These are phyloP conservation scores for Boeremia lycopersici DNA, from an alignment of 2,329 filamentous ascomycete species.

Conservation along the genomic window DNA sequence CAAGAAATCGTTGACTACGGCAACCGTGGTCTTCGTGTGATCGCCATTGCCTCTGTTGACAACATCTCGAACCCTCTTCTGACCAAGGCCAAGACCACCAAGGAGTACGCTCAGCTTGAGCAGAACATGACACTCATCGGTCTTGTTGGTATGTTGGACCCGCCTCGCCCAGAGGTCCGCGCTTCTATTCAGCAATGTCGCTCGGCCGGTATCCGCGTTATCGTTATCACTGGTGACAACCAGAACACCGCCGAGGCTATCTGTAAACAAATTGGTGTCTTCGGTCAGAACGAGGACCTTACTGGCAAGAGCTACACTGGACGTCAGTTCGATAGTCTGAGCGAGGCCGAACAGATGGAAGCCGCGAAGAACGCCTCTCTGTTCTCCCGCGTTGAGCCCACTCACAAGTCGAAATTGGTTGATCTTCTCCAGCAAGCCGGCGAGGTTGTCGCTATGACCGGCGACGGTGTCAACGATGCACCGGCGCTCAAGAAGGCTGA, in stretches of 20 bases:
- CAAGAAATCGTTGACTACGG: conserved; percentile 88
- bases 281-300: conserved; percentile 79
- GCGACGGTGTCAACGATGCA: conserved; percentile 97
- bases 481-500: conserved; percentile 98
- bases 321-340: conserved; percentile 88
- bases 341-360: conserved; percentile 76
- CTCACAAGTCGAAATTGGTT: conserved; percentile 96
- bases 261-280: conserved; percentile 95
- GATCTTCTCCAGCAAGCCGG: conserved; percentile 91
- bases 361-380: conserved; percentile 86
- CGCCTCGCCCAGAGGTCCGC: conserved; percentile 89
- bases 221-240: conserved; percentile 98
- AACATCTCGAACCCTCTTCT: conserved; percentile 73
- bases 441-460: conserved; percentile 98
- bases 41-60: conserved; percentile 86
- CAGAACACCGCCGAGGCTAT: conserved; percentile 97
- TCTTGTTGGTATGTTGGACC: conserved; percentile 94
- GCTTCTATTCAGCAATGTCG: conserved; percentile 86
- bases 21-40: conserved; percentile 90
- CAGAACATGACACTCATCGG: conserved; percentile 94
- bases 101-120: conserved; percentile 85
- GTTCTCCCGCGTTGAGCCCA: conserved; percentile 94
- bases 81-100: conserved; percentile 76
- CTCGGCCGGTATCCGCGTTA: conserved; percentile 91
- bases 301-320: conserved; percentile 94